Base-by-base conservation (phyloP, 805 yeast species). In the Yarrowia divulgata region DNA sequence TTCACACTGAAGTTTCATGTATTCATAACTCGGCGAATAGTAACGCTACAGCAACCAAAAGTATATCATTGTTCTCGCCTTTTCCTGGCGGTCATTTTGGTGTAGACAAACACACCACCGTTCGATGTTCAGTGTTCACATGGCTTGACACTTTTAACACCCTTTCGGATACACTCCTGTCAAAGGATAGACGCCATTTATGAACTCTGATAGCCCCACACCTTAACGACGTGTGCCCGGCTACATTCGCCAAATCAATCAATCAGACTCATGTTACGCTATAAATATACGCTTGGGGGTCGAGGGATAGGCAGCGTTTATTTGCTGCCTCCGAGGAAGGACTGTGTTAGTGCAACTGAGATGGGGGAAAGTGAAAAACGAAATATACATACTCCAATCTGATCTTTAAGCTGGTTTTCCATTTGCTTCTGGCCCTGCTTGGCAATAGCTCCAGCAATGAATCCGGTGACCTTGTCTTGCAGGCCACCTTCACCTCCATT, bases 371-470 rank as follows among this genome's bases (percentile, higher is more conserved):
- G 18, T 32, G 29, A 14, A 37, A 54, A 54, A 54, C 18, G 12
- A 39, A 55, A 39, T 42, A 60, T 60, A 60, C 66, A 34, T 45
- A 60, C 66, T 60, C 66, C 66, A 34, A 60, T 60, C 66, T 60
- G 66, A 13, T 60, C 66, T 18, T 60, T 60, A 48, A 60, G 34
- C 66, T 60, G 66, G 52, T 34, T 45, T 42, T 60, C 52, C 52
- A 60, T 34, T 3, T 60, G 66, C 66, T 60, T 60, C 66, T 60
- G 52, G 66, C 66, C 66, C 66, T 60, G 66, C 52, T 60, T 60
- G 42, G 66, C 66, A 60, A 60, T 60, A n/a, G 66, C 66, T 23
- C 66, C 66, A 8, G 66, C 66, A 45, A 60, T 60, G 52, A 60
- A 60, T 40, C 66, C 66, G 18, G 66, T 60, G 42, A 60, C 66